phyloP scores from a whole-genome alignment of 371 early-diverging fungal species.

The Mortierella sp. region DNA sequence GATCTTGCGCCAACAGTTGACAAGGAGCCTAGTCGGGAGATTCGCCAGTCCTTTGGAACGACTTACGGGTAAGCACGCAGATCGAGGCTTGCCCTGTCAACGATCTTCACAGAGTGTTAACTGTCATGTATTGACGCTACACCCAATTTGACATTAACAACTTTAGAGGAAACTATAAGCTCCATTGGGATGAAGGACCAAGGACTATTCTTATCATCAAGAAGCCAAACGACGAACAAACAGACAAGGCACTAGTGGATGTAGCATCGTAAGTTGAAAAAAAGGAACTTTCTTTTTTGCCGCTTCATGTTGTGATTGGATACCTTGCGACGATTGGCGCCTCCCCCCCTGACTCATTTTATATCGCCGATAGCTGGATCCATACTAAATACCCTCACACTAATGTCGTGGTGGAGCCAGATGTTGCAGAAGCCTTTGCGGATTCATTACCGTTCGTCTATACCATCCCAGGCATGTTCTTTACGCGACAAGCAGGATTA shows the following conservation, averaged over 20 bases:
- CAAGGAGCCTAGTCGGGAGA: slow-evolving; percentile 58
- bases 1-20: slow-evolving; percentile 26
- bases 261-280: slow-evolving; percentile 67
- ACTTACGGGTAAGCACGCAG: slow-evolving; percentile 67
- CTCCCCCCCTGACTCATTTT: not conserved
- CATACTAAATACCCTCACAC: slow-evolving; percentile 67
- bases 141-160: not conserved
- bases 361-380: slow-evolving; percentile 69
- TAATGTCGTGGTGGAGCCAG: slow-evolving; percentile 80
- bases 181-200: slow-evolving; percentile 79
- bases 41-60: slow-evolving; percentile 71
- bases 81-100: not conserved
- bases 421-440: slow-evolving; percentile 69
- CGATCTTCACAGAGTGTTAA: too few species aligned
- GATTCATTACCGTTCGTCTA: slow-evolving; percentile 70
- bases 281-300: not conserved
- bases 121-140: not conserved
- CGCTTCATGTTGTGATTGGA: slow-evolving; percentile 1
- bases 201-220: slow-evolving; percentile 83
- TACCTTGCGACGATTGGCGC: not conserved
- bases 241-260: slow-evolving; percentile 76
- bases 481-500: not conserved
- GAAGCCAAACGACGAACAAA: slow-evolving; percentile 79
- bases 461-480: slow-evolving; percentile 66
- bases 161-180: slow-evolving; percentile 66